Conservation (phyloP, 768 basidiomycete species). For the Agrocybe chaxingu region DNA sequence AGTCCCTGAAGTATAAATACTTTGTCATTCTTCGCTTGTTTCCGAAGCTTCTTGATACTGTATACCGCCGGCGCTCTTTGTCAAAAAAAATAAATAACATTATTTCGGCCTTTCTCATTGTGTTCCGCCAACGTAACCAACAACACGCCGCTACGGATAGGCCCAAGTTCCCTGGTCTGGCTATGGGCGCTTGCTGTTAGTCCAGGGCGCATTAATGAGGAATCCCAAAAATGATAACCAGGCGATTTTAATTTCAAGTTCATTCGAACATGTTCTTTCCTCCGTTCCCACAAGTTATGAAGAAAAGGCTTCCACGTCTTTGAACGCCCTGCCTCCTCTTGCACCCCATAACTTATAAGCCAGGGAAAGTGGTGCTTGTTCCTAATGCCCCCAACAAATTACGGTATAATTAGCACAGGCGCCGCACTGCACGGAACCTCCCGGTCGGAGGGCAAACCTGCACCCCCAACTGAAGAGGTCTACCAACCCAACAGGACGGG, state of each 20-base stretch:
- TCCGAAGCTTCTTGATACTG: constrained; percentile 4
- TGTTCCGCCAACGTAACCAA: too few relatives aligned
- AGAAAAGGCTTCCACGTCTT: neutral
- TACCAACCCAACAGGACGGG: too few relatives aligned
- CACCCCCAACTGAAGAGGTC: neutral
- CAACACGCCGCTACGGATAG: too few relatives aligned
- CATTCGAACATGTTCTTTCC: neutral
- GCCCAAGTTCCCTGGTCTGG: too few relatives aligned
- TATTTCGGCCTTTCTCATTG: too few relatives aligned
- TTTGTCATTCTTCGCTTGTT: constrained; percentile 2
- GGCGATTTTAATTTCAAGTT: constrained; percentile 2
- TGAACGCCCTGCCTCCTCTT: neutral
- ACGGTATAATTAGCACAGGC: constrained; percentile 8
- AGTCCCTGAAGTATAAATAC: too few relatives aligned
- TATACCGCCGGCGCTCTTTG: constrained; percentile 13
- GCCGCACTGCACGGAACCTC: constrained; percentile 13
- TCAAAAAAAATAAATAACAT: neutral
- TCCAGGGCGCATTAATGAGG: too few relatives aligned
- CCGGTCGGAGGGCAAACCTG: constrained; percentile 3
- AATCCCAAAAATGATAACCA: neutral
- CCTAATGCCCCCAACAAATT: neutral
- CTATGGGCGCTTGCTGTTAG: too few relatives aligned
- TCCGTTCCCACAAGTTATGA: neutral
- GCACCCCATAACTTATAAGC: too few relatives aligned
- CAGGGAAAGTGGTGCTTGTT: neutral